Conservation (phyloP, 2,329 filamentous ascomycete species). For the Metarhizium robertsii region DNA sequence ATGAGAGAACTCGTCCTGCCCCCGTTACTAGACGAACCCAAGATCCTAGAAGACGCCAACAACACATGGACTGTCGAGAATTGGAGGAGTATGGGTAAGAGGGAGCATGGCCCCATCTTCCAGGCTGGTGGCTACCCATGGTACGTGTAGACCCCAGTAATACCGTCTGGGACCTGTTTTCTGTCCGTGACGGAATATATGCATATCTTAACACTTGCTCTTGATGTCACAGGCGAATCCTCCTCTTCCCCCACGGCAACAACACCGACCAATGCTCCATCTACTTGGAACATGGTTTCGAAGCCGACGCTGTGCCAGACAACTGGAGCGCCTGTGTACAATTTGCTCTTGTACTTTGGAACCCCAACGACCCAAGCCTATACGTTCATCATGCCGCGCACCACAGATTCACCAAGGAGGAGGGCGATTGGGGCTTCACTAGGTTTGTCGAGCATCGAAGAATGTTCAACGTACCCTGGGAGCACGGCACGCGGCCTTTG, state of each 20-base stretch:
- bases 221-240: conserved; percentile 59
- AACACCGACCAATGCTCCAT: conserved; percentile 90
- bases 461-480: conserved; percentile 73
- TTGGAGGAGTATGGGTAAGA: conserved; percentile 68
- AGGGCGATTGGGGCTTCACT: conserved; percentile 99
- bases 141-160: conserved; percentile 35
- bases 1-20: conserved; percentile 76
- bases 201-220: background rate
- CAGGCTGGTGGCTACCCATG: conserved; percentile 81
- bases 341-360: conserved; percentile 90
- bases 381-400: conserved; percentile 77
- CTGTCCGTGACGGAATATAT: background rate
- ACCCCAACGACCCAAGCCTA: conserved; percentile 82
- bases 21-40: conserved; percentile 64
- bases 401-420: conserved; percentile 91
- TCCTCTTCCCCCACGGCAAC: conserved; percentile 94
- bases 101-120: conserved; percentile 83
- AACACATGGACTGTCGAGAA: conserved; percentile 82
- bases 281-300: conserved; percentile 92
- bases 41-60: conserved; percentile 64
- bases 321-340: conserved; percentile 97
- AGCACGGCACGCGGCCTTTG: conserved; percentile 58
- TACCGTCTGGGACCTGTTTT: background rate
- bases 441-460: conserved; percentile 81
- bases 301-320: conserved; percentile 64